phyloP scores from a whole-genome alignment of 2,329 filamentous ascomycete species.

The Magnaporthales sp. region DNA sequence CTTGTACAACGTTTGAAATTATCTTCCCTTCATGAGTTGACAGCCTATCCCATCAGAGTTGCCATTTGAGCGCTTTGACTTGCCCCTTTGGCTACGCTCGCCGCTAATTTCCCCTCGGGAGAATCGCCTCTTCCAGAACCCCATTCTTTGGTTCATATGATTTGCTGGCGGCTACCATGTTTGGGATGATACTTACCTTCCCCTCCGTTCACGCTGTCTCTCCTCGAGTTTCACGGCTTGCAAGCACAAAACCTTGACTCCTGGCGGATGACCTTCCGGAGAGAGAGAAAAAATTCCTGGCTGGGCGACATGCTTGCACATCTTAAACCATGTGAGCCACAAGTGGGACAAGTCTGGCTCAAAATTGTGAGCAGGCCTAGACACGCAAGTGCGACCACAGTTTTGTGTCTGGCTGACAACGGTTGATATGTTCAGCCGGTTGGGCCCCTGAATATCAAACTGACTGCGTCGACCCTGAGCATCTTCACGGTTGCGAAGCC shows the following conservation, averaged over 20 bases:
- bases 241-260: not conserved
- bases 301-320: not conserved
- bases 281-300: not conserved
- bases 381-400: not conserved
- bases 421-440: not conserved
- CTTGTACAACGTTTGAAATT: not conserved
- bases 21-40: not conserved
- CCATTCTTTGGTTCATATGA: not conserved
- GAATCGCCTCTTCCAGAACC: not conserved
- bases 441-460: not conserved
- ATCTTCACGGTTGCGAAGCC: not conserved
- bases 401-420: not conserved
- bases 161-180: not conserved
- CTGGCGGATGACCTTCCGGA: not conserved
- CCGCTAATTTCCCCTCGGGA: not conserved
- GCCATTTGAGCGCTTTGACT: not conserved
- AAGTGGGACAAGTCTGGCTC: not conserved
- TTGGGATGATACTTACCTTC: not conserved
- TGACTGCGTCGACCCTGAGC: not conserved
- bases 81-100: not conserved
- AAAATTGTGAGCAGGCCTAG: not conserved
- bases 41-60: not conserved
- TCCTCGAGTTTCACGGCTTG: not conserved
- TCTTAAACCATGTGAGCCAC: not conserved
- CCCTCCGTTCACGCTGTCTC: not conserved